Evolutionary conservation across 2,329 filamentous ascomycete genomes (phyloP).

Genomic region (Diaporthe humulicola): DNA sequence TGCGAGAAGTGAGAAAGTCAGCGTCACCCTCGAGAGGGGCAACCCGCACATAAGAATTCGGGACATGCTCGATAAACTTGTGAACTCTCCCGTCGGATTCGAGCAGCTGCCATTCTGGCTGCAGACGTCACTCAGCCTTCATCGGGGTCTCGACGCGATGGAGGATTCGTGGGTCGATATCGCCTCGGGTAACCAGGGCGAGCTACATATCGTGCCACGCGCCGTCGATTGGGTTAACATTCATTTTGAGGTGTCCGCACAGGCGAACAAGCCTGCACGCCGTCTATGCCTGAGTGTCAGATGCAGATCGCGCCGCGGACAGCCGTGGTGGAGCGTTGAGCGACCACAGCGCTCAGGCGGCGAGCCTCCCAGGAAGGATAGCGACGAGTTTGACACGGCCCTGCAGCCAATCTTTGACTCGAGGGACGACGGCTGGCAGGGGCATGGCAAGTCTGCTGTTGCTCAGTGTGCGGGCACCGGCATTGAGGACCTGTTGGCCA

Average conservation of each 20-base stretch:
- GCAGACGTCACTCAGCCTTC: conserved; percentile 73
- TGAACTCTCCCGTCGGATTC: conserved; percentile 68
- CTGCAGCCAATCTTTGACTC: conserved; percentile 61
- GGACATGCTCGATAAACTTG: conserved; percentile 69
- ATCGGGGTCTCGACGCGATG: conserved; percentile 71
- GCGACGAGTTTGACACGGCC: conserved; percentile 53
- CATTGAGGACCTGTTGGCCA: conserved; percentile 59
- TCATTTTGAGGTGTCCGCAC: conserved; percentile 60
- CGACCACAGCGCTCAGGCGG: conserved; percentile 47
- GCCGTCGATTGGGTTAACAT: conserved; percentile 70
- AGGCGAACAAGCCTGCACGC: conserved; percentile 46
- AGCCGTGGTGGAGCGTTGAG: conserved; percentile 65
- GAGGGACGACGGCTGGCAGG: conserved; percentile 60
- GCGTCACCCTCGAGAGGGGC: conserved; percentile 69
- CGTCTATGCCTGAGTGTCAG: conserved; percentile 66
- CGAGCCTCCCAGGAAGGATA: conserved; percentile 44
- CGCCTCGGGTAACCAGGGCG: conserved; percentile 57
- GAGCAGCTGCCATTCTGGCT: conserved; percentile 67
- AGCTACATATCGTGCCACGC: conserved; percentile 65
- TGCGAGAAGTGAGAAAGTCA: conserved; percentile 62
- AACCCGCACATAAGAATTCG: conserved; percentile 78
- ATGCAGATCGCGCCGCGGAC: conserved; percentile 61
- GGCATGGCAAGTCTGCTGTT: conserved; percentile 59
- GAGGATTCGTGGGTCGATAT: conserved; percentile 66
- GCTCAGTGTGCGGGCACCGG: conserved; percentile 58